Evolutionary conservation across 345 rosid species (phyloP).

Genomic region (Murraya koenigii): DNA sequence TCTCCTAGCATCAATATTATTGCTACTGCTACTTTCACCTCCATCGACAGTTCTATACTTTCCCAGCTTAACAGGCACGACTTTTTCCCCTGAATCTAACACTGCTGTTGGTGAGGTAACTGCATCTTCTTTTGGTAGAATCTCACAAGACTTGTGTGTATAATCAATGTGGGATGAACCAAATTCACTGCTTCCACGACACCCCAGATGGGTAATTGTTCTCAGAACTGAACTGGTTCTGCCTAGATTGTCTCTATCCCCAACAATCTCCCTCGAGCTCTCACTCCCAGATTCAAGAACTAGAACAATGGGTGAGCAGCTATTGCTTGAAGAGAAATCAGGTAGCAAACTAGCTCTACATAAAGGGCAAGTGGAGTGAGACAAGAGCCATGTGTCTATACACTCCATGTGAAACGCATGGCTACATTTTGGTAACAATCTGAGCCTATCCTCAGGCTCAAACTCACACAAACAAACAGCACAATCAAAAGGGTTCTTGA

Average conservation of each 20-base stretch:
- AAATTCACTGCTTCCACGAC: conserved; percentile 31
- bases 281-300: conserved; percentile 93
- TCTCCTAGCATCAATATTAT: conserved; percentile 61
- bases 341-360: conserved; percentile 76
- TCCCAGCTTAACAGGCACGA: conserved; percentile 86
- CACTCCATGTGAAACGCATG: conserved; percentile 99
- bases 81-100: conserved; percentile 52
- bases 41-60: conserved; percentile 71
- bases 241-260: conserved; percentile 44
- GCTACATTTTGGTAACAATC: conserved; percentile 94
- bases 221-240: conserved; percentile 37
- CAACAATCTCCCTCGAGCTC: conserved; percentile 65
- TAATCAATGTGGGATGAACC: conserved; percentile 45
- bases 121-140: conserved; percentile 25
- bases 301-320: conserved; percentile 59
- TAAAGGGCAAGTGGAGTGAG: conserved; percentile 98
- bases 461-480: conserved; percentile 98
- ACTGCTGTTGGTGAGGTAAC: conserved; percentile 16
- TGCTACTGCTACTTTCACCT: conserved; percentile 48
- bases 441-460: conserved; percentile 85
- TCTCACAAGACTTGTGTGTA: conserved; percentile 36
- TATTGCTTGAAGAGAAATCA: conserved; percentile 53
- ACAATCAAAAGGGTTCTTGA: conserved; percentile 83
- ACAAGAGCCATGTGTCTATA: conserved; percentile 96
- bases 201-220: conserved; percentile 46